phyloP scores from a whole-genome alignment of 495 filamentous ascomycete genomes.

The Astrocystis sublimbata region DNA sequence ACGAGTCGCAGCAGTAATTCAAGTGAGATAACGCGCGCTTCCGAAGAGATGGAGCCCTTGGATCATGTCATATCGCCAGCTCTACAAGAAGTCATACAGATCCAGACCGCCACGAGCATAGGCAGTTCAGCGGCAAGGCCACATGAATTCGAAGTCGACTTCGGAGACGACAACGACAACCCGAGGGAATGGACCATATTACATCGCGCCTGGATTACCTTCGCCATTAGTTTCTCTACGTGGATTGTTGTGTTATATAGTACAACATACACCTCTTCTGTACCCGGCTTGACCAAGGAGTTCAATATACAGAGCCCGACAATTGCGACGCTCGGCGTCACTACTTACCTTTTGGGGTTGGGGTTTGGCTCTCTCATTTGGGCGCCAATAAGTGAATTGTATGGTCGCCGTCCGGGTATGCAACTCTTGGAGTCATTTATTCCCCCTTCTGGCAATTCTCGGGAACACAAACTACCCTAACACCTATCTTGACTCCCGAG shows the following conservation, averaged over 20 bases:
- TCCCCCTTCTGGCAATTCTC: too few relatives aligned
- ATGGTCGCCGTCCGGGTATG: slow-evolving; percentile 70
- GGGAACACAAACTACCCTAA: too few relatives aligned
- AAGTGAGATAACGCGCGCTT: slow-evolving; percentile 21
- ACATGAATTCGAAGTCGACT: slow-evolving; percentile 75
- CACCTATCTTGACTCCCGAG: too few relatives aligned
- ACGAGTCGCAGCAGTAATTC: slow-evolving; percentile 27
- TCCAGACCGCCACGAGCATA: slow-evolving; percentile 51
- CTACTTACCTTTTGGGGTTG: slow-evolving; percentile 74
- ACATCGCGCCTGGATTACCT: slow-evolving; percentile 65
- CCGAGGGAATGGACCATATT: slow-evolving; percentile 73
- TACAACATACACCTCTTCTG: slow-evolving; percentile 75
- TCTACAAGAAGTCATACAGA: slow-evolving; percentile 28
- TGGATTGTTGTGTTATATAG: slow-evolving; percentile 81
- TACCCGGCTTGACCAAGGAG: slow-evolving; percentile 64
- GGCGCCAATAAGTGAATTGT: slow-evolving; percentile 75
- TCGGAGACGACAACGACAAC: slow-evolving; percentile 65
- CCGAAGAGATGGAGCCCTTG: slow-evolving; percentile 37
- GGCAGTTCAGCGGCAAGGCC: slow-evolving; percentile 60
- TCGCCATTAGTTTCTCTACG: slow-evolving; percentile 69
- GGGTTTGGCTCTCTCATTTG: slow-evolving; percentile 72
- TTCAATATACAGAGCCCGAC: slow-evolving; percentile 59
- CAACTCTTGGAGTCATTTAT: too few relatives aligned
- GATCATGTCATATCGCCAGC: slow-evolving; percentile 40
- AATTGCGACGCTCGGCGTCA: slow-evolving; percentile 71